Evolutionary conservation across 2,329 filamentous ascomycete genomes (phyloP), one percentile per base, ranked within the genome.

Genomic region (Xylariaceae sp.): DNA sequence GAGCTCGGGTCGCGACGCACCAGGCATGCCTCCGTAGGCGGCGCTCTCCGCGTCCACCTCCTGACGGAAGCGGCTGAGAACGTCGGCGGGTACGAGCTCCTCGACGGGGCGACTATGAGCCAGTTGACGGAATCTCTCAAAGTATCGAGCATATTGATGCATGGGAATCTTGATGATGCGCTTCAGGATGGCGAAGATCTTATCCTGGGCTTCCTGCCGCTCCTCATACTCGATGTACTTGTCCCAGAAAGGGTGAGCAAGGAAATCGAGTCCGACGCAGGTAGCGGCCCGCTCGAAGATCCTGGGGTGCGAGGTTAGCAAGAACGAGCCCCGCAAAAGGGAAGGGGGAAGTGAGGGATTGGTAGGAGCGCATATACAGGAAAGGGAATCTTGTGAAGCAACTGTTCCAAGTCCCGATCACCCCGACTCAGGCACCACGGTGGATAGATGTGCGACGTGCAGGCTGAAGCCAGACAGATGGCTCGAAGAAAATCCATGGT

Each of bases 181-280:
- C 40, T 73, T 72, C 33, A 94, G 72, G 36, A 98, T 86, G 25
- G 76, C 77, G 49, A 93, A 94, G 35, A 95, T 85, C 51, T 79
- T 86, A 43, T 93, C 85, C 11, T 82, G 76, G 0, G 83, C 78
- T 51, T 94, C 88, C 41, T 90, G 70, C 2, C 89, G 83, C 57
- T 95, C 89, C 57, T 96, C 92, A 52, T 93, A 96, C 56, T 96
- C 92, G 44, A 98, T 77, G 54, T 94, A 98, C 63, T 94, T 96
- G 60, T 98, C 92, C 92, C 92, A 98, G 64, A 98, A 95, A 1
- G 88, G 88, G 56, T 95, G 88, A 2, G 89, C 83, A 19, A 94
- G 71, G 55, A 94, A 98, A 61, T 98, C 92, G 13, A 96, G 72
- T 12, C 92, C 92, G 25, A 94, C 88, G 50, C 76, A 81, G 19